Evolutionary conservation across 345 rosid species (phyloP), one percentile per base, ranked within the genome.

Genomic region (Erysimum cheiranthoides): DNA sequence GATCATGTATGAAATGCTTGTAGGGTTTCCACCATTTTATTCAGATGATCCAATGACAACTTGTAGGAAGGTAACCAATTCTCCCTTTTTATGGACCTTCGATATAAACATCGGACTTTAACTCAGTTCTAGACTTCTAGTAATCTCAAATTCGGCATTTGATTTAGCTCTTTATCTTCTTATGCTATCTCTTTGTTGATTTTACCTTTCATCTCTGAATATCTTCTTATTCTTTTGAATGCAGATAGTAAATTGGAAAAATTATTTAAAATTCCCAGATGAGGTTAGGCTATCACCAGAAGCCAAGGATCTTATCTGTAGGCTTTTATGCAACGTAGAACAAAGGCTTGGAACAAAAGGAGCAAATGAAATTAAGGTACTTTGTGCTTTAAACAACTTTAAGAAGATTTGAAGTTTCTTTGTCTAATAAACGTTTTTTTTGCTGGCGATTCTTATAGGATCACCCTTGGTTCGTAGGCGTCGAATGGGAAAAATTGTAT

Each of bases 1-100:
- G 52, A 95, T 95, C 68, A 95, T 95, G 99, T 95, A 92, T 82
- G 97, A 95, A 88, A 95, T 95, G 99, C 99, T 95, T 66, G 99
- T 95, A 60, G 99, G 99, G 45, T 95, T 84, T 84, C 97, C 99
- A 18, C 99, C 99, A 10, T 95, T 95, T 84, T 95, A 95, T 86
- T 95, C 99, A 5, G 99, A 95, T 62, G 99, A 92, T 57, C 96
- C 97, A 13, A 95, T 95, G 97, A 85, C 97, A 75, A 95, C 99
- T 11, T 95, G 99, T 86, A 85, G 99, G 84, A 95, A 92, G 97
- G 99, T 92, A 82, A 66, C 8, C 10, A 3, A 8, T 53, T 51
- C 25, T 50, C 43, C 42, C 28, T 63, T 45, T 31, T 5, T 30
- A 4, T 9, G 3, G 13, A 27, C 27, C 9, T 28, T 43, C 6